phyloP scores from a whole-genome alignment of 1,284 basidiomycete species.

The Omphalotus olearius region DNA sequence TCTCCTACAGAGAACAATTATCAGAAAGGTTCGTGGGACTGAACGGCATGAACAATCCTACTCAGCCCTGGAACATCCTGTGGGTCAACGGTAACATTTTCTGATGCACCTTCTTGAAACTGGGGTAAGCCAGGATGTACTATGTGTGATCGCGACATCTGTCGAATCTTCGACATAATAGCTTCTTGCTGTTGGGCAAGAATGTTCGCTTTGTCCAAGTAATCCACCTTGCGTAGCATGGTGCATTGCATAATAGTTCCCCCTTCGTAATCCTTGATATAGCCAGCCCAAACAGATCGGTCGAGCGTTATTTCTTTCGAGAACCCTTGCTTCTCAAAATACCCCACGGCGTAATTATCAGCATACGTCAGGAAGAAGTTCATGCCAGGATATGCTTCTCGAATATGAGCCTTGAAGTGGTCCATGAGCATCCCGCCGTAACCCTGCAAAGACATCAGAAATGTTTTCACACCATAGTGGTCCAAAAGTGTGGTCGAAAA shows the following conservation, averaged over 20 bases:
- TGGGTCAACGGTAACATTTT: constrained; percentile 52
- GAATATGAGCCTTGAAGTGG: constrained; percentile 94
- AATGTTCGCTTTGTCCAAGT: constrained; percentile 80
- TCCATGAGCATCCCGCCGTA: constrained; percentile 99
- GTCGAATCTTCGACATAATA: constrained; percentile 84
- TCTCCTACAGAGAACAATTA: constrained; percentile 50
- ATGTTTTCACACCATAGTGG: constrained; percentile 2
- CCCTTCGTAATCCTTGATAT: constrained; percentile 99
- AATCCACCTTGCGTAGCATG: constrained; percentile 89
- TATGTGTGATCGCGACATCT: constrained; percentile 84
- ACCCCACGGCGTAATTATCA: constrained; percentile 98
- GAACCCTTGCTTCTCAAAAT: constrained; percentile 99
- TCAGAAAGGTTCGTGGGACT: constrained; percentile 8
- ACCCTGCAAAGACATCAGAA: constrained; percentile 50
- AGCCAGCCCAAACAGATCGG: constrained; percentile 93
- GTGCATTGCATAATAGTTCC: constrained; percentile 99
- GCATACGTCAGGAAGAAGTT: constrained; percentile 97
- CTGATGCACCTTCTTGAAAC: constrained; percentile 60
- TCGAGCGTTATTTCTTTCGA: constrained; percentile 94
- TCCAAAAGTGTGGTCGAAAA: neutral
- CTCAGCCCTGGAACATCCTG: constrained; percentile 83
- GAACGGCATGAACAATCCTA: constrained; percentile 31
- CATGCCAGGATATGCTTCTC: constrained; percentile 75
- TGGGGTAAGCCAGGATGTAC: constrained; percentile 81
- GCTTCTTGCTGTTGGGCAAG: constrained; percentile 86